phyloP scores from a whole-genome alignment of 164 flowering plant genomes.

The Vitis rotundifolia region DNA sequence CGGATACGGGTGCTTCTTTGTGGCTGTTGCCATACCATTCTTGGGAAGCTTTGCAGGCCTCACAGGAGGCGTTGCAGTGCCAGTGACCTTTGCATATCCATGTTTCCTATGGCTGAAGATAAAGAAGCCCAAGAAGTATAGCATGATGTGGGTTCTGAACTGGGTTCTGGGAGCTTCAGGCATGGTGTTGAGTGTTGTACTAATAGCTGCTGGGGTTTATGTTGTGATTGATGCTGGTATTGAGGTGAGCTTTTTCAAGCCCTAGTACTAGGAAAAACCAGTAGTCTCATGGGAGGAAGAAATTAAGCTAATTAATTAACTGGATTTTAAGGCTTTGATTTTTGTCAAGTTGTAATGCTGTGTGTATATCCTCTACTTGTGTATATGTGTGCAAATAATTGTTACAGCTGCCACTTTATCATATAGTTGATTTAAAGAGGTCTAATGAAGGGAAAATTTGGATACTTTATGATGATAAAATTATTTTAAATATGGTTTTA shows the following conservation, averaged over 20 bases:
- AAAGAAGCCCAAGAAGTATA: constrained; percentile 16
- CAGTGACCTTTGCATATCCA: constrained; percentile 29
- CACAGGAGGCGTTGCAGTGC: constrained; percentile 27
- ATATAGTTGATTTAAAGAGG: too few relatives aligned
- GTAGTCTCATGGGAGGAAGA: too few relatives aligned
- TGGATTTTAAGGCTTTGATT: too few relatives aligned
- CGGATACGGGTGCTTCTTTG: constrained; percentile 16
- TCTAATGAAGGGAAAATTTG: too few relatives aligned
- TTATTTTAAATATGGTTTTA: too few relatives aligned
- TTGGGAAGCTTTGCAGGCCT: constrained; percentile 25
- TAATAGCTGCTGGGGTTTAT: constrained; percentile 17
- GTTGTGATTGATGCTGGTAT: constrained; percentile 18
- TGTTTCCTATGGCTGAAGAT: constrained; percentile 34
- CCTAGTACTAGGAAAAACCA: not conserved
- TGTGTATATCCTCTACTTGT: too few relatives aligned
- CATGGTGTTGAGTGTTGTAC: constrained; percentile 4
- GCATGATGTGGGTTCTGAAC: constrained; percentile 26
- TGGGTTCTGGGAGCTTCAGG: constrained; percentile 23
- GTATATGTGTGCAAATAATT: too few relatives aligned
- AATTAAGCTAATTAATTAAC: too few relatives aligned
- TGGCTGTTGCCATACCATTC: constrained; percentile 27
- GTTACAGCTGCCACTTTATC: too few relatives aligned
- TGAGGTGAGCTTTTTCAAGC: constrained; percentile 25
- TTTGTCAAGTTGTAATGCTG: too few relatives aligned
- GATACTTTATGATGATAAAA: too few relatives aligned